Conservation (phyloP, 345 rosid genomes). For the Schrenkiella parvula region DNA sequence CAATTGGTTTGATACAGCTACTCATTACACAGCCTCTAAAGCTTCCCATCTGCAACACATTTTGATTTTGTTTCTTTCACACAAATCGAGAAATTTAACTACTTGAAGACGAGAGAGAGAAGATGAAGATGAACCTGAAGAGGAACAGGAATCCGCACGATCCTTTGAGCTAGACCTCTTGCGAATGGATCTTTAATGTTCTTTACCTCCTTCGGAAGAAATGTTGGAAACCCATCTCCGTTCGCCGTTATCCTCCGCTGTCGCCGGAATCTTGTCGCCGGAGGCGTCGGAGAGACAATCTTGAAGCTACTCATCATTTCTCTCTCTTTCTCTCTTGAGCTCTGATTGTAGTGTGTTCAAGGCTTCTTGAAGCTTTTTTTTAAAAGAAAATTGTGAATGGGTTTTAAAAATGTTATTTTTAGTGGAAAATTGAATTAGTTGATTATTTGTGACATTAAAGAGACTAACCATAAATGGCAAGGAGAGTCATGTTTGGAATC, state of each 20-base stretch:
- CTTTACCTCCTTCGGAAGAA: conserved; percentile 72
- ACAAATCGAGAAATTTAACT: background rate
- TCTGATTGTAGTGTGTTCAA: background rate
- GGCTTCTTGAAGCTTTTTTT: background rate
- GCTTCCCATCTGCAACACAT: conserved; percentile 45
- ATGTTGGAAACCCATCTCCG: conserved; percentile 56
- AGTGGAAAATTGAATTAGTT: background rate
- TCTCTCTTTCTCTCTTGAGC: background rate
- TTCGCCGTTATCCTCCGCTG: conserved; percentile 5
- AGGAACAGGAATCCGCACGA: conserved; percentile 58
- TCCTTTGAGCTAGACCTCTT: conserved; percentile 62
- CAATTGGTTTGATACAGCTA: conserved; percentile 60
- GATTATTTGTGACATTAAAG: background rate
- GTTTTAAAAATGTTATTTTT: background rate
- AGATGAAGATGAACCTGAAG: conserved; percentile 43
- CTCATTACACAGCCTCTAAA: conserved; percentile 55
- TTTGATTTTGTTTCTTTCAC: background rate
- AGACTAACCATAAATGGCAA: conserved; percentile 15
- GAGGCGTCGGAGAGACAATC: conserved; percentile 21
- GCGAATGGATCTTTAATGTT: conserved; percentile 78
- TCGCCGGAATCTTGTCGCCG: conserved; percentile 5
- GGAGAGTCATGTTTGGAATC: background rate
- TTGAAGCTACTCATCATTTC: conserved; percentile 25
- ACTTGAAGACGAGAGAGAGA: background rate
- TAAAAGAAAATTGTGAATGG: background rate